These are phyloP conservation scores for Pseudogymnoascus verrucosus DNA, from an alignment of 2,329 filamentous ascomycete species.

Conservation along the genomic window DNA sequence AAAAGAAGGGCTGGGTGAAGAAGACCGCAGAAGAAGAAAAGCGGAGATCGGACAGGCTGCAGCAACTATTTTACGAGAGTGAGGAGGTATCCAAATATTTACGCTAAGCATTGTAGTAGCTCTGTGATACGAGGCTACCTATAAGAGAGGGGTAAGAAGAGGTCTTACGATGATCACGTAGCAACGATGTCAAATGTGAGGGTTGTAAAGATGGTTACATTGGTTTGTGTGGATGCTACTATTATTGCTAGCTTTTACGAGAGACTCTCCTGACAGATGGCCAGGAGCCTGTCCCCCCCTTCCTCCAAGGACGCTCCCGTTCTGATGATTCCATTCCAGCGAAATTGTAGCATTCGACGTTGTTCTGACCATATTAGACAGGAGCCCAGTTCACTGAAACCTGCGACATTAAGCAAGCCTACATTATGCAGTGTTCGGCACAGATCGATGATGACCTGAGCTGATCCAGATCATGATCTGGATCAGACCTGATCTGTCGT, in stretches of 20 bases:
- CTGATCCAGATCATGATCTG: too few species aligned
- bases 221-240: not conserved
- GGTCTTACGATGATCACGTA: not conserved
- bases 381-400: not conserved
- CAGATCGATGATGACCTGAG: too few species aligned
- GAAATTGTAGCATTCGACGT: not conserved
- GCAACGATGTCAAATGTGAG: not conserved
- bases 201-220: not conserved
- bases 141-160: not conserved
- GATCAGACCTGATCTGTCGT: too few species aligned
- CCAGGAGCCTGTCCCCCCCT: not conserved
- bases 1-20: slow-evolving; percentile 52
- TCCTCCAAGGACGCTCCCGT: not conserved
- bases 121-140: not conserved
- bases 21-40: slow-evolving; percentile 54
- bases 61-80: slow-evolving; percentile 64
- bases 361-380: not conserved
- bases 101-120: not conserved
- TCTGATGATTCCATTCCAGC: not conserved
- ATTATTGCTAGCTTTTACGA: not conserved
- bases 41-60: slow-evolving; percentile 54
- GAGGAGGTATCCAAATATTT: slow-evolving; percentile 73
- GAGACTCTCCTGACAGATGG: not conserved
- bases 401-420: not conserved
- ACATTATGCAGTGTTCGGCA: not conserved